Evolutionary conservation across 1,284 basidiomycete genomes (phyloP).

Genomic region (Tylopilus sp.): DNA sequence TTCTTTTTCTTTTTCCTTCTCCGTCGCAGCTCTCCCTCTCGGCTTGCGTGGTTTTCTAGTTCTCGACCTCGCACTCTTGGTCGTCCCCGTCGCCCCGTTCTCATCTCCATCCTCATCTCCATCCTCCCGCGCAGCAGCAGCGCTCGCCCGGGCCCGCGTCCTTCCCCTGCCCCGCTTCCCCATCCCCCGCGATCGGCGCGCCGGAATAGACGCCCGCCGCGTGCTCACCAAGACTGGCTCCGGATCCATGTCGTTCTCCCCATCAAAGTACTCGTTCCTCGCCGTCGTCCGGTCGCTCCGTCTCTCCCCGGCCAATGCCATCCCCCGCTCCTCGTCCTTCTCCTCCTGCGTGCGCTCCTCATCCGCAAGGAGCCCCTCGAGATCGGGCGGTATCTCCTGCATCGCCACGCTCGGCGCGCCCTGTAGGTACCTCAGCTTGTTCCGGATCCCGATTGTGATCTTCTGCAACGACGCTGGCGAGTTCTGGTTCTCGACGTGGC

Average conservation of each 20-base stretch:
- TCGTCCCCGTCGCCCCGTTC: conserved; percentile 1
- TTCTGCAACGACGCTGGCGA: conserved; percentile 78
- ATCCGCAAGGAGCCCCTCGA: conserved; percentile 75
- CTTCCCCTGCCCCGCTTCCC: conserved; percentile 32
- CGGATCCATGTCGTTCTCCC: conserved; percentile 62
- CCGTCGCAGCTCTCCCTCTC: conserved; percentile 26
- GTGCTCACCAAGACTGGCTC: conserved; percentile 32
- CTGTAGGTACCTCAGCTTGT: conserved; percentile 89
- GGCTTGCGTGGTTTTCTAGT: conserved; percentile 29
- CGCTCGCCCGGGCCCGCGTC: conserved; percentile 22
- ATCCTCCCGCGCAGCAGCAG: conserved; percentile 17
- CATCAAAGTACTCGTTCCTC: conserved; percentile 70
- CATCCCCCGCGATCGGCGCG: conserved; percentile 31
- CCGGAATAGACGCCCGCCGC: conserved; percentile 13
- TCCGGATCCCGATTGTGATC: conserved; percentile 83
- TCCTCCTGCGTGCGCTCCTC: conserved; percentile 75
- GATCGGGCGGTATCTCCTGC: conserved; percentile 93
- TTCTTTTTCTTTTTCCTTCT: conserved; percentile 40
- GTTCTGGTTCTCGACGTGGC: conserved; percentile 92
- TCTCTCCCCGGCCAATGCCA: conserved; percentile 55
- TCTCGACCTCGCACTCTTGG: conserved; percentile 13
- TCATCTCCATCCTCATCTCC: conserved; percentile 28
- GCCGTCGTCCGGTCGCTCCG: conserved; percentile 48
- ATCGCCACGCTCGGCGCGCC: conserved; percentile 95
- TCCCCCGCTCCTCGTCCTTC: conserved; percentile 62